Evolutionary conservation across 2,329 filamentous ascomycete species (phyloP), one percentile per base, ranked within the genome.

Genomic region (Ascochyta rabiei): DNA sequence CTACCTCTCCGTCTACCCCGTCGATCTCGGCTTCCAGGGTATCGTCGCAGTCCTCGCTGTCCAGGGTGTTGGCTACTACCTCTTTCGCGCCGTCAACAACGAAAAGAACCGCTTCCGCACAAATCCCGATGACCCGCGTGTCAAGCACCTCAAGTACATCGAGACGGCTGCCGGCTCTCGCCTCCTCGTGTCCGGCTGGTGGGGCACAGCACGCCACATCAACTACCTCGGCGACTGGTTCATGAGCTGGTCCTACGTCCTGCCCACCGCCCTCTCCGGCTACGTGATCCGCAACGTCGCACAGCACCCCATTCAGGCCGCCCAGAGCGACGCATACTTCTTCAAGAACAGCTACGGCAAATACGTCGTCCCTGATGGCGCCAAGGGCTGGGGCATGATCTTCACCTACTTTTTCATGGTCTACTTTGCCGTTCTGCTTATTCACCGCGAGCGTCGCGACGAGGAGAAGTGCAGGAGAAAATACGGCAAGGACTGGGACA

Each of bases 171-270:
- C 85, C 2, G 93, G 93, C 46, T 92, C 89, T 53, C 89, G 88
- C 64, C 84, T 97, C 26, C 82, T 97, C 61, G 86, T 87, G 3
- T 89, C 89, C 0, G 93, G 93, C 51, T 98, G 93, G 93, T 97
- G 93, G 93, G 93, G 93, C 38, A 81, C 86, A 19, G 89, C 93
- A 0, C 86, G 93, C 37, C 93, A 98, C 77, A 93, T 97, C 82
- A 98, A 97, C 80, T 97, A 98, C 77, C 78, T 96, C 1, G 93
- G 93, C 47, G 93, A 98, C 78, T 97, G 93, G 93, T 82, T 95
- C 62, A 93, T 96, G 85, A 86, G 89, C 8, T 97, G 91, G 91
- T 86, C 91, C 0, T 97, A 95, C 77, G 91, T 87, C 62, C 81
- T 97, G 38, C 93, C 93, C 1, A 96, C 93, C 0, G 90, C 90